Conservation (phyloP, 1,284 basidiomycete species). For the Cronartium ribicola region DNA sequence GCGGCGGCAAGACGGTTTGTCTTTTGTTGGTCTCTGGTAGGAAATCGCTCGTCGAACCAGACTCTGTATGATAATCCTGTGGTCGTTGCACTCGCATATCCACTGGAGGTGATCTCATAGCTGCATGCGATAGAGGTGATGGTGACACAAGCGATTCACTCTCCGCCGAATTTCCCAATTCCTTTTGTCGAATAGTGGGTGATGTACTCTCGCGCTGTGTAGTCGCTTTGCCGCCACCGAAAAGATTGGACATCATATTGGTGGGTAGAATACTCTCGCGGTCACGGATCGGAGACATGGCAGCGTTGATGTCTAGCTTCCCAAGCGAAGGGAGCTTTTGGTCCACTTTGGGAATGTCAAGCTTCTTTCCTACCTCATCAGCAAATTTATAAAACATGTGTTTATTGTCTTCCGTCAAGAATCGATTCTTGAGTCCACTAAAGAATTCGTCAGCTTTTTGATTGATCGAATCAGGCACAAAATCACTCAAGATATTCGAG, state of each 20-base stretch:
- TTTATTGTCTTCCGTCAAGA: slow-evolving; percentile 80
- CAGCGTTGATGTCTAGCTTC: slow-evolving; percentile 62
- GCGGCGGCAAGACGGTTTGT: slow-evolving; percentile 54
- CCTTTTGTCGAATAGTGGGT: slow-evolving; percentile 33
- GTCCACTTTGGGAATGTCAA: slow-evolving; percentile 61
- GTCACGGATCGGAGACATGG: slow-evolving; percentile 74
- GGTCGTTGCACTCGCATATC: slow-evolving; percentile 55
- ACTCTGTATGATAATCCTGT: slow-evolving; percentile 47
- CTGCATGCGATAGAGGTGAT: slow-evolving; percentile 47
- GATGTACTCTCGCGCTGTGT: slow-evolving; percentile 7
- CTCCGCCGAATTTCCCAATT: slow-evolving; percentile 8
- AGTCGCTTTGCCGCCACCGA: slow-evolving; percentile 21
- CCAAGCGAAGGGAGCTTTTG: slow-evolving; percentile 62
- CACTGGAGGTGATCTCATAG: slow-evolving; percentile 51
- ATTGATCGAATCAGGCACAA: slow-evolving; percentile 34
- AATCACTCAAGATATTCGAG: slow-evolving; percentile 29
- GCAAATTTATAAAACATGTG: slow-evolving; percentile 78
- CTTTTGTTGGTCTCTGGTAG: slow-evolving; percentile 57
- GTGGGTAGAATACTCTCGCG: slow-evolving; percentile 71
- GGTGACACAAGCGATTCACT: slow-evolving; percentile 14
- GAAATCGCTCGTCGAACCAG: neutral
- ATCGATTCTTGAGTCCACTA: slow-evolving; percentile 66
- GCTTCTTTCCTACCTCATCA: slow-evolving; percentile 85
- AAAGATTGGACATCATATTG: slow-evolving; percentile 46
- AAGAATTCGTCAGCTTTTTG: slow-evolving; percentile 50